Evolutionary conservation across 1,284 basidiomycete genomes (phyloP), one percentile per base, ranked within the genome.

Genomic region (Mixia osmundae): DNA sequence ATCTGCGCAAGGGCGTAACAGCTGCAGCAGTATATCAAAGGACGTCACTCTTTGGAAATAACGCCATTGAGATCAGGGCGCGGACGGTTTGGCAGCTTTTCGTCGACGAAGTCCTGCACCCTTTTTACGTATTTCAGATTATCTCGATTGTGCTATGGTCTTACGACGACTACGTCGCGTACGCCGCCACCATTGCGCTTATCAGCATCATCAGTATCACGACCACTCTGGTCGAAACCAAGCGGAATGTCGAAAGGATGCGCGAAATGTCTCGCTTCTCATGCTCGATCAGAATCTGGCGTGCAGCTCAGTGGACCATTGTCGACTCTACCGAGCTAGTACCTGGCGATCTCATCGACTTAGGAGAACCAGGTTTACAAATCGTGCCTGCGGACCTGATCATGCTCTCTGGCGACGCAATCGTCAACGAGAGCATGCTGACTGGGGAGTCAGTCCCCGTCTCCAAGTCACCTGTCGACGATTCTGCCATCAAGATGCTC

Each of bases 391-490:
- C 82, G 10, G 91, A 99, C 54, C 68, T 89, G 44, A 69, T 94
- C 46, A 65, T 95, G 12, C 69, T 97, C 21, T 79, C 78, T 5
- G 89, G 91, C 4, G 91, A 95, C 53, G 83, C 83, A 1, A 91
- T 97, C 44, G 77, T 95, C 39, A 95, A 97, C 54, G 91, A 97
- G 60, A 89, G 82, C 44, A 95, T 95, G 89, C 68, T 97, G 12
- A 94, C 85, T 0, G 85, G 85, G 8, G 87, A 94, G 57, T 87
- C 80, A 47, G 76, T 94, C 0, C 87, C 85, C 0, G 79, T 94
- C 38, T 77, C 74, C 52, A 94, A 94, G 56, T 57, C 67, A 18
- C 75, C 83, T 0, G 64, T 74, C 37, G 46, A 43, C 14, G 45
- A 49, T 28, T 30, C 38, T 3, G 40, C 25, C 2, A 35, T 39